Evolutionary conservation across 2,329 filamentous ascomycete species (phyloP).

Genomic region (Orbilia javanica): DNA sequence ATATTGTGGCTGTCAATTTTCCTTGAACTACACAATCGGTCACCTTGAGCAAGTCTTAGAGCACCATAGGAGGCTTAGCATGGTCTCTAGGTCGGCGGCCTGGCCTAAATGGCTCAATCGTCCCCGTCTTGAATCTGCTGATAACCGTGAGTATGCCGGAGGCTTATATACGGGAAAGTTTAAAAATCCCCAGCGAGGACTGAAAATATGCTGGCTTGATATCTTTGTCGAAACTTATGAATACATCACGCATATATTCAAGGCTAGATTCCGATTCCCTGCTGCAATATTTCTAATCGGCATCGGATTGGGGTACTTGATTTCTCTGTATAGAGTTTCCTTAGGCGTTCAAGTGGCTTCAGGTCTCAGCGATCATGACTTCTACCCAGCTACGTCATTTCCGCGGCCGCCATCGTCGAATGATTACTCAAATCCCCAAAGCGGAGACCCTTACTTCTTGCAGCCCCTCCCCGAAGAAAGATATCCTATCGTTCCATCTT

Average conservation of each 20-base stretch:
- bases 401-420: not conserved
- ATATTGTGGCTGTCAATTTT: too few relatives aligned
- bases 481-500: not conserved
- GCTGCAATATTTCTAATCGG: not conserved
- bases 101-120: not conserved
- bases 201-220: conserved; percentile 2
- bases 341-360: not conserved
- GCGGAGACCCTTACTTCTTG: conserved; percentile 25
- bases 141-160: not conserved
- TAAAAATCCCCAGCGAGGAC: not conserved
- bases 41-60: too few relatives aligned
- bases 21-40: not conserved
- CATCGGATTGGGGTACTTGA: not conserved
- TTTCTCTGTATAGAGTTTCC: not conserved
- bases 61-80: not conserved
- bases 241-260: not conserved
- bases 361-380: not conserved
- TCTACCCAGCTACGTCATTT: not conserved
- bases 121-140: not conserved
- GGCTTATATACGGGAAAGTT: not conserved
- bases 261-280: not conserved
- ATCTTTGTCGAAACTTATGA: not conserved
- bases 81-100: not conserved
- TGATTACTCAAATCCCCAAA: not conserved
- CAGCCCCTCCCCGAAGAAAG: conserved; percentile 12